Percentiles rank a stretch among this genome's conserved stretches.
These are phyloP conservation scores for Xanthoconium purpureum DNA, from an alignment of 768 basidiomycete species.

Conservation along the genomic window DNA sequence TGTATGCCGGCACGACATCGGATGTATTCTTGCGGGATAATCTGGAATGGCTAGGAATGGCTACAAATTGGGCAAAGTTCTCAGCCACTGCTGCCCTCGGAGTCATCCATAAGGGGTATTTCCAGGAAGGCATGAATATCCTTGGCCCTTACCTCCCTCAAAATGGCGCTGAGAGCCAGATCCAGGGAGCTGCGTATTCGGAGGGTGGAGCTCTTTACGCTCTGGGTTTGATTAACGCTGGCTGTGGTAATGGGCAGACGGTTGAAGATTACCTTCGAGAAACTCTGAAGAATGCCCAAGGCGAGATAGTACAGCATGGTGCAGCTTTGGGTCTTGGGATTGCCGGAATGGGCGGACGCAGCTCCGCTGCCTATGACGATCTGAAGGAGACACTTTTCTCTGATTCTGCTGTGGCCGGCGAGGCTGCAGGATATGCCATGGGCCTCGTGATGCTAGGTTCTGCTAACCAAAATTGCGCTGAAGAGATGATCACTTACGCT, in stretches of 20 bases:
- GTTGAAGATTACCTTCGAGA: slow-evolving; percentile 78
- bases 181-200: slow-evolving; percentile 79
- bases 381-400: slow-evolving; percentile 85
- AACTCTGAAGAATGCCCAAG: slow-evolving; percentile 68
- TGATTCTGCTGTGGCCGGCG: slow-evolving; percentile 94
- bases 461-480: slow-evolving; percentile 69
- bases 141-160: slow-evolving; percentile 92
- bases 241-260: slow-evolving; percentile 68
- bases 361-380: slow-evolving; percentile 86
- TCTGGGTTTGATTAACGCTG: slow-evolving; percentile 90
- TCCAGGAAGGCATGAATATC: slow-evolving; percentile 88
- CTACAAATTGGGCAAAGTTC: slow-evolving; percentile 98
- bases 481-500: slow-evolving; percentile 96
- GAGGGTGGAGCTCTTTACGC: slow-evolving; percentile 98
- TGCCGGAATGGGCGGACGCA: slow-evolving; percentile 90
- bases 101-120: slow-evolving; percentile 96
- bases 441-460: slow-evolving; percentile 98
- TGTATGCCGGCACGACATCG: slow-evolving; percentile 97
- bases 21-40: slow-evolving; percentile 93
- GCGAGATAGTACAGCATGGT: slow-evolving; percentile 94
- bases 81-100: slow-evolving; percentile 95
- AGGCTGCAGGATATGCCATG: slow-evolving; percentile 96
- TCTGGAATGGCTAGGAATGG: slow-evolving; percentile 92
- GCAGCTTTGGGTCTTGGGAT: slow-evolving; percentile 97
- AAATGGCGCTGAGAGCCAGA: slow-evolving; percentile 68